A percentile compares a stretch with the other conserved stretches of the same genome.
Evolutionary conservation across 352 stramenopile genomes (phyloP).

Genomic region (Phytophthora cryptogea): DNA sequence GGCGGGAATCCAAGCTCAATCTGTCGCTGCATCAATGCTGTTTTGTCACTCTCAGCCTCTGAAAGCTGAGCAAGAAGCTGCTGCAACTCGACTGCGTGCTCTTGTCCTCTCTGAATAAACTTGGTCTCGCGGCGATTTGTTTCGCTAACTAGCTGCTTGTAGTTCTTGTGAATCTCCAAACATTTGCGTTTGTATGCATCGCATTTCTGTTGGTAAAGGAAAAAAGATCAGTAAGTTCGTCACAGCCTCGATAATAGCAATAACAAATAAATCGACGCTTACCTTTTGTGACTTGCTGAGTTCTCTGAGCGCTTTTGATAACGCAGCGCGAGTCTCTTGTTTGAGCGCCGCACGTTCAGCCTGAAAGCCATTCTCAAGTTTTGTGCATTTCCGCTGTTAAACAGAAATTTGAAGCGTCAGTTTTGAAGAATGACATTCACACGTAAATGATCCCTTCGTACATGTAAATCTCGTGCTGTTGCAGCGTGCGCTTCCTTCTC

Average conservation of each 20-base stretch:
- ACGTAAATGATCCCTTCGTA: constrained; percentile 8
- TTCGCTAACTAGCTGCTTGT: constrained; percentile 59
- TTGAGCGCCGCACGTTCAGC: constrained; percentile 44
- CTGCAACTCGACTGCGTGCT: constrained; percentile 63
- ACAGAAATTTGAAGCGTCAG: constrained; percentile 1
- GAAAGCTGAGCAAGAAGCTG: constrained; percentile 69
- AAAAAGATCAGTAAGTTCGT: background rate
- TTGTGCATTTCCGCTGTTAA: constrained; percentile 49
- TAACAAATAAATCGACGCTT: constrained; percentile 1
- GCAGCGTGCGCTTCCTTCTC: constrained; percentile 58
- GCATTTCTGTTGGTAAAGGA: constrained; percentile 51
- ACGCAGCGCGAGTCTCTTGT: constrained; percentile 52
- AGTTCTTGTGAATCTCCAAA: constrained; percentile 75
- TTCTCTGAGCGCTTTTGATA: constrained; percentile 68
- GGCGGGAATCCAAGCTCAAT: constrained; percentile 41
- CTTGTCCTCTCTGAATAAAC: constrained; percentile 59
- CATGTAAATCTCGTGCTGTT: constrained; percentile 52
- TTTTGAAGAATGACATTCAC: background rate
- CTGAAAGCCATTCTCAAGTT: constrained; percentile 47
- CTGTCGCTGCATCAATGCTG: constrained; percentile 59
- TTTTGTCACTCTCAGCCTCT: constrained; percentile 72
- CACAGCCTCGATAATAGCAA: background rate
- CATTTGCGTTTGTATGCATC: constrained; percentile 86
- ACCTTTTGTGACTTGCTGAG: constrained; percentile 72
- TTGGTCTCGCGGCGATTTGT: constrained; percentile 46